Evolutionary conservation across 805 yeast genomes (phyloP).

Genomic region (Myxozyma udenii): DNA sequence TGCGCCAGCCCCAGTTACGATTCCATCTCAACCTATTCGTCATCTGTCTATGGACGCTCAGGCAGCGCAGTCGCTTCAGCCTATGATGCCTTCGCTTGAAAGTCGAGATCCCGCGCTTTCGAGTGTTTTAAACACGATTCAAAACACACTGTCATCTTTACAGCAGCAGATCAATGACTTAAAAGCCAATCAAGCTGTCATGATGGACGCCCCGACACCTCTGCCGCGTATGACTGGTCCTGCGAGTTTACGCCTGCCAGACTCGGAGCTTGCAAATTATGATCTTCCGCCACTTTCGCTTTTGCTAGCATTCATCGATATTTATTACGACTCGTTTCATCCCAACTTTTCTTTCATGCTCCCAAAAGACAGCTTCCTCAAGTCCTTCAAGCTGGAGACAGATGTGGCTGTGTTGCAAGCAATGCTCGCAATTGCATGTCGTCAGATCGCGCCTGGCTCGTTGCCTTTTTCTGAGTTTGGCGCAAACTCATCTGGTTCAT

Average conservation of each 20-base stretch:
- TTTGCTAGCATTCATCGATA: slow-evolving; percentile 16
- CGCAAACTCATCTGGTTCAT: not conserved
- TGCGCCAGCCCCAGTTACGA: too few species aligned
- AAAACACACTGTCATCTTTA: slow-evolving; percentile 13
- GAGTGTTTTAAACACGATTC: slow-evolving; percentile 7
- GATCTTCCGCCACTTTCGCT: slow-evolving; percentile 19
- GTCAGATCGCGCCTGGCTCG: not conserved
- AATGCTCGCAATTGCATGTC: slow-evolving; percentile 24
- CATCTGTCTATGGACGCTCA: not conserved
- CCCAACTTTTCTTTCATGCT: slow-evolving; percentile 23
- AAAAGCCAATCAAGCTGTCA: not conserved
- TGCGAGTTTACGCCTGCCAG: not conserved
- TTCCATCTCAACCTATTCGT: too few species aligned
- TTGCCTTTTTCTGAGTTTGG: not conserved
- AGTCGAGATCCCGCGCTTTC: slow-evolving; percentile 5
- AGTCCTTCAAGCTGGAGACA: slow-evolving; percentile 7
- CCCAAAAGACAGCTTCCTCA: slow-evolving; percentile 15
- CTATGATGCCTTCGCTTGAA: too few species aligned
- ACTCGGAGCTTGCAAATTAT: slow-evolving; percentile 6
- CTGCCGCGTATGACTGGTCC: not conserved
- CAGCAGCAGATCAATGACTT: slow-evolving; percentile 23
- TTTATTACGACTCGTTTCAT: slow-evolving; percentile 23
- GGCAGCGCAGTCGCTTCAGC: not conserved
- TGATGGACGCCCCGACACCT: not conserved
- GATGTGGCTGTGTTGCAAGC: slow-evolving; percentile 27